Evolutionary conservation across 352 stramenopile genomes (phyloP), one percentile per base, ranked within the genome.

Genomic region (Phytophthora boehmeriae): DNA sequence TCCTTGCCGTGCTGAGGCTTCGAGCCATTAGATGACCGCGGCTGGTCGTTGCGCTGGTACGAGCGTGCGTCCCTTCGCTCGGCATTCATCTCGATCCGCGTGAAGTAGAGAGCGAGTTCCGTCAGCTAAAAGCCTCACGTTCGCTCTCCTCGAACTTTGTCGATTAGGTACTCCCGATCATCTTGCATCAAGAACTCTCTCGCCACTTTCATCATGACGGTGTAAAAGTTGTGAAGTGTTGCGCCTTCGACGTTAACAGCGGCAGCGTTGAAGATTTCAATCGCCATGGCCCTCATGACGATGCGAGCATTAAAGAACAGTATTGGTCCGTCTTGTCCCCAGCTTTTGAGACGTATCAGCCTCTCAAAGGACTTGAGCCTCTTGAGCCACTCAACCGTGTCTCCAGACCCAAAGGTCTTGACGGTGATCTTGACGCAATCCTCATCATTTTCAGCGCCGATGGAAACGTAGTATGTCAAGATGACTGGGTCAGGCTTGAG

Each of bases 331-430:
- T 39, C 44, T 13, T 38, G 8, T 8, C 32, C 8, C 44, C 22
- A 51, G 10, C 14, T 16, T 28, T 51, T 51, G 8, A 39, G 16
- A 5, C 8, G 5, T 17, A 41, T 51, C 4, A 51, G 47, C 5
- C 25, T 16, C 47, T 54, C 47, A 20, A 54, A 54, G n/a, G 47
- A 54, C 30, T 54, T 54, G 22, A 54, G 25, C 32, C 47, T 19
- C 16, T 11, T 54, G 4, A 54, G 20, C 47, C 47, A 8, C 28
- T 23, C 30, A 8, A 47, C 28, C 8, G 20, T 47, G 41, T 27
- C n/a, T 5, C 41, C 41, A 16, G 41, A 8, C n/a, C 41, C 28
- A 14, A 52, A 57, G 20, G 35, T 57, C n/a, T 38, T 43, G 35
- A 48, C 36, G 17, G 17, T 14, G 16, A 47, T 22, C 25, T 57